phyloP scores from a whole-genome alignment of 257 asterid species.

The Nicotiana obtusifolia region DNA sequence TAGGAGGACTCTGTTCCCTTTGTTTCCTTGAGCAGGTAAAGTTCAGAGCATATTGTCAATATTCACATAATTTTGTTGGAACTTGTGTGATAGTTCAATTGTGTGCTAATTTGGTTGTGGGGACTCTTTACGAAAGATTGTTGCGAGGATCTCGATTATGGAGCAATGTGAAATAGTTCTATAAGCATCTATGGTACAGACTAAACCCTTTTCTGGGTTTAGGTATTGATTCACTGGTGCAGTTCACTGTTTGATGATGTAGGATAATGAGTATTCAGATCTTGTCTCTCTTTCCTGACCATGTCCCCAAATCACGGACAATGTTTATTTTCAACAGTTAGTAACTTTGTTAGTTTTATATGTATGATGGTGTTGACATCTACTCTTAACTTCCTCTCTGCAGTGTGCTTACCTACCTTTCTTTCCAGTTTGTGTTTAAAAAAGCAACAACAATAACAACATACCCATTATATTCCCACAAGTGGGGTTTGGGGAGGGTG shows the following conservation, averaged over 20 bases:
- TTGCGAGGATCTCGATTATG: neutral
- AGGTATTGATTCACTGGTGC: neutral
- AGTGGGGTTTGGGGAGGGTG: no score
- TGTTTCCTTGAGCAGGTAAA: constrained; percentile 81
- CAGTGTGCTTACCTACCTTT: neutral
- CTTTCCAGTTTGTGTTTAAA: neutral
- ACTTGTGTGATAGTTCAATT: neutral
- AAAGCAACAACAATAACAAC: no score
- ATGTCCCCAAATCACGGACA: neutral
- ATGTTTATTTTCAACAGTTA: neutral
- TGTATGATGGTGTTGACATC: neutral
- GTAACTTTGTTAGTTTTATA: neutral
- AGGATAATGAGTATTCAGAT: neutral
- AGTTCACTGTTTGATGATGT: neutral
- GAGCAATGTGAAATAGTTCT: neutral
- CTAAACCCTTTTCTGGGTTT: neutral
- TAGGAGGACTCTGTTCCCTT: constrained; percentile 66
- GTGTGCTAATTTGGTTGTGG: neutral
- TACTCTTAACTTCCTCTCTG: neutral
- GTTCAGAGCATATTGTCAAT: neutral
- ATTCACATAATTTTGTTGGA: neutral
- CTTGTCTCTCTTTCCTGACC: neutral
- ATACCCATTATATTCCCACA: no score
- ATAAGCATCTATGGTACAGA: neutral
- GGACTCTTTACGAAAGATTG: neutral